A percentile compares a stretch with the other conserved stretches of the same genome.
Evolutionary conservation across 768 basidiomycete species (phyloP).

Genomic region (Auriscalpium microsporum): DNA sequence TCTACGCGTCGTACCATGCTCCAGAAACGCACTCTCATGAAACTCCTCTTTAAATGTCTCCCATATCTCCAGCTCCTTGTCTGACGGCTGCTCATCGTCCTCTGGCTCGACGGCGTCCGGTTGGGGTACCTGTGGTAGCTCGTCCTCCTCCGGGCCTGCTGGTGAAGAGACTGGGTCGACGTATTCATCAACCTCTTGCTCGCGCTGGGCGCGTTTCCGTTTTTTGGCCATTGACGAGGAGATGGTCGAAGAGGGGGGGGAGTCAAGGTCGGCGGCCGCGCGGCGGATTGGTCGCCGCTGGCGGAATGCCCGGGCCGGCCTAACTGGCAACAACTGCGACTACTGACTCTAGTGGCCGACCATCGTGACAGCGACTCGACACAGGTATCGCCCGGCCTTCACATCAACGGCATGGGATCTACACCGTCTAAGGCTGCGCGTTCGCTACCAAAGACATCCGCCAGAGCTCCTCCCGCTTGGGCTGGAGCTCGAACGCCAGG

Average conservation of each 20-base stretch:
- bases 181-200: background rate
- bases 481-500: slow-evolving; percentile 35
- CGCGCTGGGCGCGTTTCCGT: background rate
- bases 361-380: background rate
- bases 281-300: background rate
- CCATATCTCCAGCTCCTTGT: slow-evolving; percentile 5
- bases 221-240: background rate
- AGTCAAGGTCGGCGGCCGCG: background rate
- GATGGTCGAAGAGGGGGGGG: background rate
- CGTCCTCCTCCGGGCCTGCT: background rate
- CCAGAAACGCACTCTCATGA: slow-evolving; percentile 4
- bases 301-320: background rate
- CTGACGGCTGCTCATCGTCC: background rate
- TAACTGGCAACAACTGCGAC: background rate
- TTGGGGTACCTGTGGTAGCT: background rate
- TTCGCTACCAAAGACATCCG: slow-evolving; percentile 38
- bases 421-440: slow-evolving; percentile 52
- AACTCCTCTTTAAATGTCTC: slow-evolving; percentile 12
- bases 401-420: slow-evolving; percentile 41
- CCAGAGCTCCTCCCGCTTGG: slow-evolving; percentile 37
- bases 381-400: too few species aligned
- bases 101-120: background rate
- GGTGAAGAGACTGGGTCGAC: background rate
- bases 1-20: too few species aligned
- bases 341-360: too few species aligned